A percentile compares a stretch with the other conserved stretches of the same genome.
phyloP scores from a whole-genome alignment of 192 early-diverging fungal genomes.

The Backusella mclennaniae region DNA sequence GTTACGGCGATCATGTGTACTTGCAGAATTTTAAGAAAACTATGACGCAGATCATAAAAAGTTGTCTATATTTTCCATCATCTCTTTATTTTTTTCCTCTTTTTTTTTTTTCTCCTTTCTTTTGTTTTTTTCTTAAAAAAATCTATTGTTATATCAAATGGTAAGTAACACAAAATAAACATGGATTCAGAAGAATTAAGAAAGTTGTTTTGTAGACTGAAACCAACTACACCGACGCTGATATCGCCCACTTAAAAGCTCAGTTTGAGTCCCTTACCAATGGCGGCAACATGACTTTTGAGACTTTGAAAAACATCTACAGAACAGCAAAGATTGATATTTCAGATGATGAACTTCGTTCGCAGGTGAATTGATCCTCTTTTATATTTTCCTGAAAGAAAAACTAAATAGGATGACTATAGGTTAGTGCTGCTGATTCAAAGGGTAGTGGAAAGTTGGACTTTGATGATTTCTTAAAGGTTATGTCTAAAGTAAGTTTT shows the following conservation, averaged over 20 bases:
- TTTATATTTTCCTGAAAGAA: not conserved
- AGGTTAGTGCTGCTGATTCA: constrained; percentile 18
- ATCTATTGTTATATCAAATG: not conserved
- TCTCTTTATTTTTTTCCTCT: not conserved
- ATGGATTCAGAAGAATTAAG: not conserved
- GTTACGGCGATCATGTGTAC: constrained; percentile 24
- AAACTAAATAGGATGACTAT: not conserved
- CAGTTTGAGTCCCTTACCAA: constrained; percentile 22
- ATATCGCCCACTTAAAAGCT: constrained; percentile 19
- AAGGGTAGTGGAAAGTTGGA: constrained; percentile 14
- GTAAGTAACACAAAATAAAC: not conserved
- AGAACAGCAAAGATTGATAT: constrained; percentile 19
- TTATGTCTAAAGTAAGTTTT: constrained; percentile 25
- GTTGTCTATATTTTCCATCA: not conserved
- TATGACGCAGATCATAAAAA: not conserved
- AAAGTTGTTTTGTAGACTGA: not conserved
- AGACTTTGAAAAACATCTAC: constrained; percentile 24
- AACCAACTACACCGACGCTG: constrained; percentile 19
- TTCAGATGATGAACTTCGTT: constrained; percentile 24
- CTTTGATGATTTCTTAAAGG: constrained; percentile 34
- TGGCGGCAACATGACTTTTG: constrained; percentile 29
- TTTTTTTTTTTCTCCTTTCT: not conserved
- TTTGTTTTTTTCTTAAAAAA: not conserved
- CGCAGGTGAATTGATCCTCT: constrained; percentile 21
- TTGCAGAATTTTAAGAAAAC: not conserved